Conservation (phyloP, 2,329 filamentous ascomycete genomes). For the Ampelomyces quisqualis region DNA sequence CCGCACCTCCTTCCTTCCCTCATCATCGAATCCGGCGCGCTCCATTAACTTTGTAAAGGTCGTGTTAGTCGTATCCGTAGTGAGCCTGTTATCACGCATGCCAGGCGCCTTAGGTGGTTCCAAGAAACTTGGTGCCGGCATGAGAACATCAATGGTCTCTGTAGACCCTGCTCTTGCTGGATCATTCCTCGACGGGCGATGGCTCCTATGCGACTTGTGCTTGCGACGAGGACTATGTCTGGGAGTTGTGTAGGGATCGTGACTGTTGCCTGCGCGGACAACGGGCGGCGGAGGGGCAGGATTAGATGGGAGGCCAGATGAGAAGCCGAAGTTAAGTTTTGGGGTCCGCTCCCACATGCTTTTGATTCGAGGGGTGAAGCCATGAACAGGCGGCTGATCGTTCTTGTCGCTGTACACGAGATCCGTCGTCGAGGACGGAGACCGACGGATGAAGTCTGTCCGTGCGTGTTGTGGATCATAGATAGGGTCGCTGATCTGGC, state of each 20-base stretch:
- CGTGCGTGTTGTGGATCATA: slow-evolving; percentile 41
- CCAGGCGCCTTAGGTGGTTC: slow-evolving; percentile 34
- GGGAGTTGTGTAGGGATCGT: slow-evolving; percentile 38
- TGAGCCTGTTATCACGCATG: slow-evolving; percentile 37
- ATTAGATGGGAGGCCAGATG: slow-evolving; percentile 21
- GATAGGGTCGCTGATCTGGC: slow-evolving; percentile 44
- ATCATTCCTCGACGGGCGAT: slow-evolving; percentile 13
- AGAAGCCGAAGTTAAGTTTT: slow-evolving; percentile 34
- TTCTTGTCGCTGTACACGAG: slow-evolving; percentile 27
- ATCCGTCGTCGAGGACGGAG: slow-evolving; percentile 29
- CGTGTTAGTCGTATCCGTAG: slow-evolving; percentile 34
- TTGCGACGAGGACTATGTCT: slow-evolving; percentile 27
- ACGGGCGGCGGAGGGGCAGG: slow-evolving; percentile 26
- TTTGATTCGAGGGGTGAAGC: slow-evolving; percentile 38
- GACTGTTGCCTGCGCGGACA: slow-evolving; percentile 28
- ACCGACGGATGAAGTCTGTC: slow-evolving; percentile 42
- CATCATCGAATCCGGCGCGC: slow-evolving; percentile 44
- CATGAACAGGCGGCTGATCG: slow-evolving; percentile 14
- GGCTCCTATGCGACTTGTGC: slow-evolving; percentile 20
- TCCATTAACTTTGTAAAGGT: slow-evolving; percentile 49
- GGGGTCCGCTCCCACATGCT: slow-evolving; percentile 41
- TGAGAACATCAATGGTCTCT: slow-evolving; percentile 50
- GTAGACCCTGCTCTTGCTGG: slow-evolving; percentile 37
- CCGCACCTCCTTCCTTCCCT: slow-evolving; percentile 30
- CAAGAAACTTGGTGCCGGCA: slow-evolving; percentile 42